These are phyloP conservation scores for Withania somnifera DNA, from an alignment of 305 asterid genomes.

Conservation along the genomic window DNA sequence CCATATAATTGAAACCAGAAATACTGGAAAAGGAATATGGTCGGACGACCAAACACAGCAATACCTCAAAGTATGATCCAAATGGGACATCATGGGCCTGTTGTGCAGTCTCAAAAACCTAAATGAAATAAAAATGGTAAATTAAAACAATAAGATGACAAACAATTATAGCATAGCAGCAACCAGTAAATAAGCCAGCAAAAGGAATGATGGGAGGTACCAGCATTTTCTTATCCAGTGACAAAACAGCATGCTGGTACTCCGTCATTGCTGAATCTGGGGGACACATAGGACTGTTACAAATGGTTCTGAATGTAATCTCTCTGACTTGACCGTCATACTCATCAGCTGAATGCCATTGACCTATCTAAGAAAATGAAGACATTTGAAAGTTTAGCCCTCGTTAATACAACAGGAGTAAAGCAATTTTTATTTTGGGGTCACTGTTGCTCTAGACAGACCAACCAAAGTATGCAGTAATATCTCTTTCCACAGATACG, in stretches of 20 bases:
- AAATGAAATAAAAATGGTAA: background rate
- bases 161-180: too few relatives aligned
- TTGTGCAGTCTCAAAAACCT: conserved; percentile 87
- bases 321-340: conserved; percentile 85
- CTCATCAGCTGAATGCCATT: conserved; percentile 68
- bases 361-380: conserved; percentile 52
- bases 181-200: too few relatives aligned
- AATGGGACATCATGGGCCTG: conserved; percentile 96
- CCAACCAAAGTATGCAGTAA: too few relatives aligned
- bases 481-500: too few relatives aligned
- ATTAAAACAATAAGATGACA: too few relatives aligned
- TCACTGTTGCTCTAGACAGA: background rate
- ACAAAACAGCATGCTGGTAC: conserved; percentile 57
- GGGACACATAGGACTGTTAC: conserved; percentile 90
- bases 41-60: conserved; percentile 2
- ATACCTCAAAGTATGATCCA: conserved; percentile 88
- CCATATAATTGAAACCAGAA: background rate
- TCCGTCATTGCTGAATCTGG: conserved; percentile 90
- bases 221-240: conserved; percentile 60
- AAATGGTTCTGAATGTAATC: conserved; percentile 58
- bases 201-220: conserved; percentile 33
- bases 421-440: background rate
- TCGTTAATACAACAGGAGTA: background rate
- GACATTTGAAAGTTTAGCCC: background rate
- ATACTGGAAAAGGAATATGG: background rate